These are phyloP conservation scores for Entomortierella beljakovae DNA, from an alignment of 192 early-diverging fungal species.

Conservation along the genomic window DNA sequence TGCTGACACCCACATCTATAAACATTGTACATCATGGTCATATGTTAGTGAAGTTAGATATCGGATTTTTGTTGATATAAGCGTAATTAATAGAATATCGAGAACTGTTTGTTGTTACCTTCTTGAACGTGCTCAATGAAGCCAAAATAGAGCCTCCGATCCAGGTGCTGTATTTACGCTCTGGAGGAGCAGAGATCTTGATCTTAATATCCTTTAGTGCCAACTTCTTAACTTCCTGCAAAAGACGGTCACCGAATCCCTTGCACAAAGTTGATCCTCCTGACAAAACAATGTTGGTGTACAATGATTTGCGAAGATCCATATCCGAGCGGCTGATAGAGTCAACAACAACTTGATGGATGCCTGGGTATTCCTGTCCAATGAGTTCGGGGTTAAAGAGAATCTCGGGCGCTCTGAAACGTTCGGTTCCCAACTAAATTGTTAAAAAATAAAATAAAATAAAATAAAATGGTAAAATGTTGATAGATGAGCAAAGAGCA, in stretches of 20 bases:
- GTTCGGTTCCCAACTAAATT: conserved; percentile 82
- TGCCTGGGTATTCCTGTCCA: conserved; percentile 91
- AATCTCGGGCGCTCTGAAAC: conserved; percentile 96
- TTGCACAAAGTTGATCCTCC: conserved; percentile 95
- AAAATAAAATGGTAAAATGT: not conserved
- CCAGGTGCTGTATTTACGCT: conserved; percentile 99
- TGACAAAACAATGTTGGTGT: conserved; percentile 92
- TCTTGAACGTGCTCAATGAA: conserved; percentile 97
- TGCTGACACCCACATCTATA: conserved; percentile 96
- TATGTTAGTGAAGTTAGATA: not conserved
- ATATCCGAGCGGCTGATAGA: conserved; percentile 95
- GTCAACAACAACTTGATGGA: conserved; percentile 94
- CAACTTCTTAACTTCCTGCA: conserved; percentile 90
- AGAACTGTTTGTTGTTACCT: too few relatives aligned
- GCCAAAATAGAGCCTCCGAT: conserved; percentile 97
- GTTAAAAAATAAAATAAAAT: not conserved
- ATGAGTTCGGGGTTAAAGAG: conserved; percentile 95
- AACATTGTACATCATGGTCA: not conserved
- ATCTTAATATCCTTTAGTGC: conserved; percentile 96
- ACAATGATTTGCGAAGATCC: conserved; percentile 91
- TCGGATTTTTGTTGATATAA: not conserved
- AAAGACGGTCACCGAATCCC: conserved; percentile 93
- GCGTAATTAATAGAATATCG: too few relatives aligned
- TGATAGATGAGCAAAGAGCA: not conserved
- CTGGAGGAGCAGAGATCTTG: conserved; percentile 96